Percentiles rank a stretch among this genome's conserved stretches.
phyloP scores from a whole-genome alignment of 1,139 yeast genomes.

The Lodderomyces pseudojiufengensis region DNA sequence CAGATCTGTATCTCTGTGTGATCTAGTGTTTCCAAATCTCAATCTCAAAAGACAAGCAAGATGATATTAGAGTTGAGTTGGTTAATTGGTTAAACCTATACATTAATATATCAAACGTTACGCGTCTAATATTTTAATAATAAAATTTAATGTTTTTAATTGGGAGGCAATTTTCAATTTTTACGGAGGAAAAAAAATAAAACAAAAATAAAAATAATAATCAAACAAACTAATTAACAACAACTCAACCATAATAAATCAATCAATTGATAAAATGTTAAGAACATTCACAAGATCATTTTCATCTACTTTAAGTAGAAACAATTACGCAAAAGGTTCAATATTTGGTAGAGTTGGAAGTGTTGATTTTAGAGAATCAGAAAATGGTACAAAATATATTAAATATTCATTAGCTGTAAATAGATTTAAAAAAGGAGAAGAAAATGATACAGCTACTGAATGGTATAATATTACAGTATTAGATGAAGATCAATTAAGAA shows the following conservation, averaged over 20 bases:
- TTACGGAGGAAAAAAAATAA: not conserved
- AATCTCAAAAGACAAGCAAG: slow-evolving; percentile 7
- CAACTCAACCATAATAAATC: not conserved
- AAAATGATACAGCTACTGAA: slow-evolving; percentile 24
- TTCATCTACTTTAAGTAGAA: slow-evolving; percentile 28
- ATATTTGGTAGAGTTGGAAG: slow-evolving; percentile 43
- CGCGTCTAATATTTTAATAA: not conserved
- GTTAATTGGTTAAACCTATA: not conserved
- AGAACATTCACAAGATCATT: slow-evolving; percentile 33
- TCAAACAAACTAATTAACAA: not conserved
- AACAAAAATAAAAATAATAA: slow-evolving; percentile 3
- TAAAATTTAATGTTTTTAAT: slow-evolving; percentile 1
- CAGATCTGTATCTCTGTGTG: slow-evolving; percentile 13
- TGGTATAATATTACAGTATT: slow-evolving; percentile 45
- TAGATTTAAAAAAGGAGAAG: slow-evolving; percentile 31
- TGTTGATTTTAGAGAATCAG: slow-evolving; percentile 36
- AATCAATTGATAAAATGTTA: slow-evolving; percentile 19
- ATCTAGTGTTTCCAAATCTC: slow-evolving; percentile 14
- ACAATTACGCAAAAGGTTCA: slow-evolving; percentile 41
- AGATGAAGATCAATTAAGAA: slow-evolving; percentile 32
- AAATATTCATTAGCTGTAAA: slow-evolving; percentile 45
- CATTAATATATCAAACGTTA: not conserved
- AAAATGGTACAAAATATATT: slow-evolving; percentile 36
- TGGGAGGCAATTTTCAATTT: not conserved
- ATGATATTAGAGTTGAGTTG: not conserved